phyloP scores from a whole-genome alignment of 306 rosid genomes.

The Quercus robur region DNA sequence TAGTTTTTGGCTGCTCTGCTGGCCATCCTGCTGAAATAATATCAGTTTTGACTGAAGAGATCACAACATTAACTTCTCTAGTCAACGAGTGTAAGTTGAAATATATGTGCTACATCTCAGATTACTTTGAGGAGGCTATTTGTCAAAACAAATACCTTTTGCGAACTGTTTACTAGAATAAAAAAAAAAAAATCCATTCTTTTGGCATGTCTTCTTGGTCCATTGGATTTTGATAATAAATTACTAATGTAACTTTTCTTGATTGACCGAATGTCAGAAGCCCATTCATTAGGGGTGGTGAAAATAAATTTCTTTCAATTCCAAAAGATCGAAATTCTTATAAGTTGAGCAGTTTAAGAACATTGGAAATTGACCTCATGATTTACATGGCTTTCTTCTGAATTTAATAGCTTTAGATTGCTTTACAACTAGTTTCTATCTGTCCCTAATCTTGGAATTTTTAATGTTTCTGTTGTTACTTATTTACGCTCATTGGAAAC shows the following conservation, averaged over 20 bases:
- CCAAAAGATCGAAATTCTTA: background rate
- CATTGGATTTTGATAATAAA: background rate
- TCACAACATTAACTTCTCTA: conserved; percentile 60
- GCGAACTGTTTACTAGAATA: background rate
- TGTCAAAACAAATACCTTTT: background rate
- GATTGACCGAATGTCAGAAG: background rate
- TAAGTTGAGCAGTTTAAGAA: background rate
- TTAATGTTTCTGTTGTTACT: background rate
- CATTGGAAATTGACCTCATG: background rate
- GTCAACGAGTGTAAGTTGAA: conserved; percentile 75
- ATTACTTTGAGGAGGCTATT: background rate
- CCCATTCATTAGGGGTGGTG: background rate
- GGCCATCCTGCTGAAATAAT: conserved; percentile 96
- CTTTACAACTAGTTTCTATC: background rate
- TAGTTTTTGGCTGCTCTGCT: conserved; percentile 77
- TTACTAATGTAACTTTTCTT: background rate
- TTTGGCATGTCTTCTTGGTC: background rate
- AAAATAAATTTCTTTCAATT: conserved; percentile 1
- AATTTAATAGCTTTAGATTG: background rate
- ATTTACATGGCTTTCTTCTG: background rate
- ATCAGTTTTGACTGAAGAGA: conserved; percentile 68
- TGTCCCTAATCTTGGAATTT: background rate
- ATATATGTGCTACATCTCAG: background rate
- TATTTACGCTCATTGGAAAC: background rate
- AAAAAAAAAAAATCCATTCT: background rate